These are phyloP conservation scores for Lactarius quietus DNA, from an alignment of 768 basidiomycete genomes.

Conservation along the genomic window DNA sequence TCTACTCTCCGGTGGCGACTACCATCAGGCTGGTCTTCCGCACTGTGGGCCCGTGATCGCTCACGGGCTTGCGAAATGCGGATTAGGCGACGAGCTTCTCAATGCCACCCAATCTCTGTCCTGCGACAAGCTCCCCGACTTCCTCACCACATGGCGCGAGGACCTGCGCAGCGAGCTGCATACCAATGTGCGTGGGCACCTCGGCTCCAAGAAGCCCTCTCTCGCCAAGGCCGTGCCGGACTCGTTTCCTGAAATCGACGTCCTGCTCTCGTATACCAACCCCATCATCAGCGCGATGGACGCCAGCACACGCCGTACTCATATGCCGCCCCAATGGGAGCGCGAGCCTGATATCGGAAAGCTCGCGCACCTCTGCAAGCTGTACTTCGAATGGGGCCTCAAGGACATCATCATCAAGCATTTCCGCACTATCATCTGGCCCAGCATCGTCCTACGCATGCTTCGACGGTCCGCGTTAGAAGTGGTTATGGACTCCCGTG, in stretches of 20 bases:
- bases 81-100: conserved; percentile 69
- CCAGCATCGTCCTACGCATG: conserved; percentile 65
- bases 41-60: conserved; percentile 70
- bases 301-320: conserved; percentile 32
- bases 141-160: conserved; percentile 61
- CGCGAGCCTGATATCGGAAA: conserved; percentile 64
- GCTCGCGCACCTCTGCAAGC: conserved; percentile 77
- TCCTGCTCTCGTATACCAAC: conserved; percentile 72
- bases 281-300: conserved; percentile 71
- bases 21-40: conserved; percentile 59
- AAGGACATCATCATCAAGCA: conserved; percentile 78
- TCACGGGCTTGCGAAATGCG: conserved; percentile 65
- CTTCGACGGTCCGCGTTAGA: conserved; percentile 58
- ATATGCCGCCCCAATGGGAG: conserved; percentile 38
- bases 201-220: conserved; percentile 60
- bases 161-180: conserved; percentile 59
- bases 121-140: conserved; percentile 42
- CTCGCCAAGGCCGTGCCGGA: conserved; percentile 62
- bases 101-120: conserved; percentile 50
- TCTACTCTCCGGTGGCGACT: conserved; percentile 88
- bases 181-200: conserved; percentile 59
- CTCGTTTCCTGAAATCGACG: conserved; percentile 67
- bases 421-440: conserved; percentile 82
- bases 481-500: background rate
- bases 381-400: conserved; percentile 91